Conservation (phyloP, 2,329 filamentous ascomycete species). For the Acrocalymma vagum region DNA sequence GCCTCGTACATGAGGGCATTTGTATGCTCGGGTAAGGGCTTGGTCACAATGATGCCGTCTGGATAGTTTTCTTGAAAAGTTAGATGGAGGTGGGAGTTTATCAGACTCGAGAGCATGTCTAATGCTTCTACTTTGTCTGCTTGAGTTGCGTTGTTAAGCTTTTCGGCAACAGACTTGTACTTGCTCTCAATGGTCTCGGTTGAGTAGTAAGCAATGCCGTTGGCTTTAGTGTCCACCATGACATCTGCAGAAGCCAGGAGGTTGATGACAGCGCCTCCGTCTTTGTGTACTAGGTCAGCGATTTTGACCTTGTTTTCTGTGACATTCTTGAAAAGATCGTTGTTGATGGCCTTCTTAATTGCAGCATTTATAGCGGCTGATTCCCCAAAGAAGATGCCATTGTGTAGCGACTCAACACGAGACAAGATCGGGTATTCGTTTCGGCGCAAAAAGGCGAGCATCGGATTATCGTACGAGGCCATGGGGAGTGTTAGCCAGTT, state of each 20-base stretch:
- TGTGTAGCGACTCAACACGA: slow-evolving; percentile 75
- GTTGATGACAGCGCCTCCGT: slow-evolving; percentile 70
- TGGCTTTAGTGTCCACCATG: slow-evolving; percentile 69
- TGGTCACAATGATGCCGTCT: slow-evolving; percentile 80
- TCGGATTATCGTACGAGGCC: slow-evolving; percentile 74
- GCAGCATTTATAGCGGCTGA: slow-evolving; percentile 58
- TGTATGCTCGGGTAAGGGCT: slow-evolving; percentile 79
- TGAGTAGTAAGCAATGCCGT: slow-evolving; percentile 81
- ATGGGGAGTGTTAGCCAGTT: slow-evolving; percentile 87
- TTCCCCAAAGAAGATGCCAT: slow-evolving; percentile 76
- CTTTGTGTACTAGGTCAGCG: slow-evolving; percentile 58
- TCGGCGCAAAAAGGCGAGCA: slow-evolving; percentile 76
- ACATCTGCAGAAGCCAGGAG: slow-evolving; percentile 64
- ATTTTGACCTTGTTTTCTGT: slow-evolving; percentile 70
- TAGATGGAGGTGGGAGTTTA: slow-evolving; percentile 84
- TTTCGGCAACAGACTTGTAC: slow-evolving; percentile 73
- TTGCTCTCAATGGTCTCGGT: slow-evolving; percentile 65
- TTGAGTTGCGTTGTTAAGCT: slow-evolving; percentile 61
- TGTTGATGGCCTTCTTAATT: slow-evolving; percentile 51
- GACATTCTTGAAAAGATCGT: slow-evolving; percentile 62
- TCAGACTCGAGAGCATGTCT: slow-evolving; percentile 73
- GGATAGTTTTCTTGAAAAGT: slow-evolving; percentile 84
- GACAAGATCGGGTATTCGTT: slow-evolving; percentile 79
- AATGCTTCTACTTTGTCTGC: slow-evolving; percentile 71
- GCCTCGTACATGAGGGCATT: slow-evolving; percentile 76